These are phyloP conservation scores for Komagataea norvegica DNA, from an alignment of 1,139 yeast species.

Conservation along the genomic window DNA sequence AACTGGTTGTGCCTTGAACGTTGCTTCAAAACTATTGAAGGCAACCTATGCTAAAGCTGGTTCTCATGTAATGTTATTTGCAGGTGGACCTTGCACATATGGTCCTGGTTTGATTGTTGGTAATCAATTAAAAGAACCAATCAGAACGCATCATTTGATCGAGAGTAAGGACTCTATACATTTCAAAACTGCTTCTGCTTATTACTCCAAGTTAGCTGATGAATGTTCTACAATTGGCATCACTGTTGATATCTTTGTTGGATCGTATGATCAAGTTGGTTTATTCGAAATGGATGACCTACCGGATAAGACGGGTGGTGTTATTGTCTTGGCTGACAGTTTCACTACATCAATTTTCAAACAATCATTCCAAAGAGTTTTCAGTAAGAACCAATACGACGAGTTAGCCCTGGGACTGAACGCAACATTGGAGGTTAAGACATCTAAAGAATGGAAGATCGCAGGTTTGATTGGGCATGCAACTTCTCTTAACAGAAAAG, in stretches of 20 bases:
- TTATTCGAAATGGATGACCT: conserved; percentile 59
- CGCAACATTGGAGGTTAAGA: conserved; percentile 53
- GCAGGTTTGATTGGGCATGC: conserved; percentile 62
- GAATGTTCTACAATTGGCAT: conserved; percentile 47
- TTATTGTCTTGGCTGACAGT: conserved; percentile 57
- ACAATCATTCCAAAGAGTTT: conserved; percentile 55
- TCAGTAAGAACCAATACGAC: conserved; percentile 35
- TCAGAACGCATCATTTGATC: conserved; percentile 85
- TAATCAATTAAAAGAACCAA: conserved; percentile 78
- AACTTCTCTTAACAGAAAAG: conserved; percentile 30
- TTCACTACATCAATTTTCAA: conserved; percentile 62
- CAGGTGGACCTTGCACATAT: conserved; percentile 87
- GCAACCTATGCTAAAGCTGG: conserved; percentile 47
- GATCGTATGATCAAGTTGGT: conserved; percentile 66
- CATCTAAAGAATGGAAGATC: conserved; percentile 43
- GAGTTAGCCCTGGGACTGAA: conserved; percentile 49
- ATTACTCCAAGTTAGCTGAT: conserved; percentile 39
- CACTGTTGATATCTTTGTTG: conserved; percentile 53
- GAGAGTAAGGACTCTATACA: conserved; percentile 78
- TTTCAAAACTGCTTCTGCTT: conserved; percentile 71
- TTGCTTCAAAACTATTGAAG: conserved; percentile 52
- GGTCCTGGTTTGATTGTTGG: conserved; percentile 90
- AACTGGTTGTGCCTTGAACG: conserved; percentile 62
- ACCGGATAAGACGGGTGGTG: conserved; percentile 57
- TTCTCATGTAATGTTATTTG: conserved; percentile 57